Base-by-base conservation (phyloP, 2,329 filamentous ascomycete species). In the Aotearoamyces nothofagi region DNA sequence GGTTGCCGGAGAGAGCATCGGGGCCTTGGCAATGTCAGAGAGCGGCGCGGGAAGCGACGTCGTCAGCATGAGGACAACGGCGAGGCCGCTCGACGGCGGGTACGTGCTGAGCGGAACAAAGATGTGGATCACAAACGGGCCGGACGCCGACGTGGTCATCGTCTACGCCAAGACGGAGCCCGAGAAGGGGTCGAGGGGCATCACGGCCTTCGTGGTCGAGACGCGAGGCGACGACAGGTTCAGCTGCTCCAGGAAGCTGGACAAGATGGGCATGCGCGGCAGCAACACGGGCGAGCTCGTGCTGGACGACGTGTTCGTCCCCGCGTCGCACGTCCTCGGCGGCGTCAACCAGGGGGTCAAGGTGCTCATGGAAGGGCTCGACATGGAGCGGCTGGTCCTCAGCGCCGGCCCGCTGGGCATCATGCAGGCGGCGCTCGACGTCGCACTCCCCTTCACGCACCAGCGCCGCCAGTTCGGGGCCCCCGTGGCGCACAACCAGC, bases 71-170 rank as follows among this genome's bases (percentile, higher is more conserved):
- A 82, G 86, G 51, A 92, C 77, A 24, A 77, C 70, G 3, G 87
- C 86, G 0, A 78, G 71, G 50, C 63, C 69, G 38, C 79, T 82
- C 8, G 79, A 90, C 44, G 86, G 84, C 19, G 87, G 87, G 15
- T 94, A 79, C 52, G 37, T 86, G 12, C 60, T 98, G 31, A 83
- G 86, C 46, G 87, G 86, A 17, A 81, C 77, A 35, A 94, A 98
- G 65, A 94, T 96, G 87, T 98, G 87, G 87, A 98, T 98, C 51
- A 98, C 87, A 37, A 98, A 98, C 55, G 82, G 87, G 4, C 87
- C 87, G 1, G 86, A 96, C 50, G 90, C 90, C n/a, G 70, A 93
- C 52, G 64, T 78, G 23, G 75, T 96, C 31, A 73, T 98, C 31
- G 84, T 98, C n/a, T 98, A 98, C 53, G 87, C 87, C 30, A 96